Evolutionary conservation across 148 eudicot genomes (phyloP).

Genomic region (Vaccinium myrtillus): DNA sequence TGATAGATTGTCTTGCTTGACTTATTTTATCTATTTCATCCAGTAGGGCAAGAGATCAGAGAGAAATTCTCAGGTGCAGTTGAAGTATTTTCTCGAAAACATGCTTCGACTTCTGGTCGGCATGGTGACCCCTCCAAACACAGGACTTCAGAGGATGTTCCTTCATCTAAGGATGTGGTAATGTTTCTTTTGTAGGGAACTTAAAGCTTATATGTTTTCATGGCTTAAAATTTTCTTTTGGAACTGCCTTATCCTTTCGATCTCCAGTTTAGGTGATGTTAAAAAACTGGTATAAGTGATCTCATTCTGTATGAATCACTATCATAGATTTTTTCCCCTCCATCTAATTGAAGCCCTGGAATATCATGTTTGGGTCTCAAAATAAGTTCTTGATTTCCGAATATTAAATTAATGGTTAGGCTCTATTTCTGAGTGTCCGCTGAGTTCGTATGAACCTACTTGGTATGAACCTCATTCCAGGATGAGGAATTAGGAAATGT

Average conservation of each 20-base stretch:
- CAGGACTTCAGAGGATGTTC: conserved; percentile 56
- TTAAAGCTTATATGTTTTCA: too few relatives aligned
- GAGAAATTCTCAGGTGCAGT: conserved; percentile 80
- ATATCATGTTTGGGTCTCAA: not conserved
- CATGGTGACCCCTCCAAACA: conserved; percentile 53
- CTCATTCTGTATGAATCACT: conserved; percentile 8
- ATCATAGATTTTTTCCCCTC: not conserved
- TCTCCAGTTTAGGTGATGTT: not conserved
- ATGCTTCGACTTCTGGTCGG: conserved; percentile 52
- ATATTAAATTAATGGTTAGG: not conserved
- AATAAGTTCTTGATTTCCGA: not conserved
- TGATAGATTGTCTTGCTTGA: not conserved
- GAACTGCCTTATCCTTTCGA: not conserved
- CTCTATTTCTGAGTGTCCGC: not conserved
- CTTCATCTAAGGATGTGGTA: conserved; percentile 85
- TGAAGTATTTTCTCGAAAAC: conserved; percentile 74
- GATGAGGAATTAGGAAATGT: not conserved
- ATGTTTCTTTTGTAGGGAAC: not conserved
- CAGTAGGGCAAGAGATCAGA: conserved; percentile 73
- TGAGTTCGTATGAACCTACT: not conserved
- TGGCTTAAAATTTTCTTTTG: not conserved
- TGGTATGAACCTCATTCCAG: not conserved
- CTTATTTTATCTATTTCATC: conserved; percentile 17
- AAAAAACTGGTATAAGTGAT: not conserved
- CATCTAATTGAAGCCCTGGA: not conserved